Base-by-base conservation (phyloP, 164 flowering plant species). In the Liriodendron chinense region DNA sequence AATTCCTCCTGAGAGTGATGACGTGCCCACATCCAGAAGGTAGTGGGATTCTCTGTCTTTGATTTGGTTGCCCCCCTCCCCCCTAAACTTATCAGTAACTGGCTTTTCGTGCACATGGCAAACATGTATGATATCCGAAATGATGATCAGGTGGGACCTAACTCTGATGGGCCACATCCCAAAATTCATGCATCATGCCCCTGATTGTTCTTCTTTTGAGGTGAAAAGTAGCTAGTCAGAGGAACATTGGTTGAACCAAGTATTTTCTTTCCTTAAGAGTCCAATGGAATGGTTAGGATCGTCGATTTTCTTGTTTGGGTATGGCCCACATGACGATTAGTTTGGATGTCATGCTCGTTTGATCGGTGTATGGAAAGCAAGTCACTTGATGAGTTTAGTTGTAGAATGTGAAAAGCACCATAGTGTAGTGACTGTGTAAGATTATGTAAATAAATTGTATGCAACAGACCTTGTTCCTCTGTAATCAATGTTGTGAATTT, bases 401-500 rank as follows among this genome's bases (percentile, higher is more conserved):
- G 16, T 22, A 25, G 24, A 12, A 65, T 20, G 43, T 23, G 68
- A 23, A 28, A 23, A 22, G 1, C 22, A n/a, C 26, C 22, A 18
- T 61, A 13, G 6, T 21, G 66, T 63, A 22, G 23, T 3, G 23
- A 13, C 9, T 63, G 66, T 21, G 59, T 53, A 53, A 63, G 2
- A 22, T 63, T 20, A 2, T 63, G 24, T 63, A 63, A n/a, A 63
- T 63, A 22, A 63, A 68, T 47, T 68, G 69, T 68, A 78, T 26
- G 48, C 3, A 34, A 28, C 43, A 57, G 10, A 13, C 59, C 59
- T 53, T 1, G 65, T 62, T 43, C 48, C 25, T 12, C 61, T 72
- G 71, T 66, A 53, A 65, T 76, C 20, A 8, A 70, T 76, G 62
- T 10, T 70, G 70, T 71, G 73, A 49, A 26, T 68, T 64, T 71